Evolutionary conservation across 2,329 filamentous ascomycete species (phyloP).

Genomic region (Tympanopsis confertula): DNA sequence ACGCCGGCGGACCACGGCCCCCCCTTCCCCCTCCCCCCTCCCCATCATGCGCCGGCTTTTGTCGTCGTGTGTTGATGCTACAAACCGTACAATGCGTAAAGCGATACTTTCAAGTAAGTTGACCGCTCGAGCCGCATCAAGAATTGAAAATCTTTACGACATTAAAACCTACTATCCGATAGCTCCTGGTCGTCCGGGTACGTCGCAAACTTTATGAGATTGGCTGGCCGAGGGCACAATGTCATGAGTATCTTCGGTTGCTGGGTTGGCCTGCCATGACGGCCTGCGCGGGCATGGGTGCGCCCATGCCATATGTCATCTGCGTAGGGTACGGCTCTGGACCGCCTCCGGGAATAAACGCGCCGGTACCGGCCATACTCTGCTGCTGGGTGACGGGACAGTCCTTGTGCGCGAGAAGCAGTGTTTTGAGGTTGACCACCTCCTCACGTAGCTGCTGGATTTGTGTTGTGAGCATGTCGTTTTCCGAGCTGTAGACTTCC

Average conservation of each 20-base stretch:
- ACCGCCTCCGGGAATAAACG: constrained; percentile 38
- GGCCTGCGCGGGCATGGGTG: constrained; percentile 3
- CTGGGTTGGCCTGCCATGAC: constrained; percentile 5
- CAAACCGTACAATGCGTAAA: no score
- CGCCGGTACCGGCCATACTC: constrained; percentile 49
- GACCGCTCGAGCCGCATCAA: no score
- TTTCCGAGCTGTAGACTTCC: constrained; percentile 82
- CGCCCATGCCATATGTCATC: constrained; percentile 44
- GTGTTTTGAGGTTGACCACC: constrained; percentile 85
- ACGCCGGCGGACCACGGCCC: no score
- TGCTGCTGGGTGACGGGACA: constrained; percentile 87
- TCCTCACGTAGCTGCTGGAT: constrained; percentile 81
- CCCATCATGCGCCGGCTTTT: no score
- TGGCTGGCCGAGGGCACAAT: no score
- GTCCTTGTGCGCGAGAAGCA: constrained; percentile 88
- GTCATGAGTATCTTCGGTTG: background rate
- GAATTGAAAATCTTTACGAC: no score
- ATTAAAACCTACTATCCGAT: no score
- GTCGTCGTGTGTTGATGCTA: no score
- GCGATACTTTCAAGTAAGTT: no score
- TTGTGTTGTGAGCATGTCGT: constrained; percentile 73
- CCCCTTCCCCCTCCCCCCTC: no score
- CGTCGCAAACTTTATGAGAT: no score
- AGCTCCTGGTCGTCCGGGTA: background rate
- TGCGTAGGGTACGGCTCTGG: constrained; percentile 42